Base-by-base conservation (phyloP, 352 stramenopile species). In the Saprolegnia parasitica region DNA sequence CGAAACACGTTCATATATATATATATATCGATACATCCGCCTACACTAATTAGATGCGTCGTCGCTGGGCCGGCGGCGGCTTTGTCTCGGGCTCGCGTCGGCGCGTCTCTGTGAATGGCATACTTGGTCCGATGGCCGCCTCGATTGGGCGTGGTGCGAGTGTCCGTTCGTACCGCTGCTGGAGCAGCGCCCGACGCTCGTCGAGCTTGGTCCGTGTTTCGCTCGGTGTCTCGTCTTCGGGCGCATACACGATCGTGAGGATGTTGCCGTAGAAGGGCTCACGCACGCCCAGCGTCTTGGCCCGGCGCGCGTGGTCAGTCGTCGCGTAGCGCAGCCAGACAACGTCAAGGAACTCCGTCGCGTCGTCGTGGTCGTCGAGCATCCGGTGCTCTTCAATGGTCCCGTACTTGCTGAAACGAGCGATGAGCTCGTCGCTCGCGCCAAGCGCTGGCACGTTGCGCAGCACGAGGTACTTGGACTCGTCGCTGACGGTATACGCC, bases 261-360 rank as follows among this genome's bases (percentile, higher is more conserved):
- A 84, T 77, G 55, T 71, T 88, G 15, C 85, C 83, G 47, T 80
- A 87, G 62, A 93, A 88, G 8, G 83, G 78, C 56, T 75, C 11
- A 71, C 77, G 18, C 78, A 76, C 42, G 65, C 29, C 29, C 29
- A 35, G 5, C 2, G 2, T 72, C 70, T 93, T 91, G 24, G 85
- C 85, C 55, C 87, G 78, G 9, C 85, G 81, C 50, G 85, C 83
- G 21, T 89, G 89, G 66, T 88, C 89, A 37, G 89, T 79, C 32
- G 78, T 89, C 73, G 88, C 83, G 73, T 89, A 93, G 56, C 89
- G 67, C 29, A 93, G 68, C 83, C 81, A 91, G 16, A 93, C 65
- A 1, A 77, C 73, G 57, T 93, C 79, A 1, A 77, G 85, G 68
- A 88, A 93, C 16, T 71, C 54, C 20, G 74, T 57, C 49, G 40